Base-by-base conservation (phyloP, 257 asterid genomes). In the Thymus mandschuricus region DNA sequence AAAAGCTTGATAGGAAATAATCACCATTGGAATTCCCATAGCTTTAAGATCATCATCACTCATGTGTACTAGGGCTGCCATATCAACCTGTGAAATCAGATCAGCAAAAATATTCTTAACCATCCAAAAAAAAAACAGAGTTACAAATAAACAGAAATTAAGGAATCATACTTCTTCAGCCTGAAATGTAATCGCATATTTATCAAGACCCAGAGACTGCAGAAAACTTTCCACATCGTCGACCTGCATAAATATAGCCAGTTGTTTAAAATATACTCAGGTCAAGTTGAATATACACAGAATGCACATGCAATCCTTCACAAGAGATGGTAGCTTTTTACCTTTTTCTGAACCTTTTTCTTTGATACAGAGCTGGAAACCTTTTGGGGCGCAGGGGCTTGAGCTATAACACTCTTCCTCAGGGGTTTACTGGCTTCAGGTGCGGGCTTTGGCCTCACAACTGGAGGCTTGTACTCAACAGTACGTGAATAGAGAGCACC, bases 11-110 rank as follows among this genome's bases (percentile, higher is more conserved):
- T 34, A 51, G n/a, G 60, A 10, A 79, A 64, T 48, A 73, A 81
- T 79, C 69, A 95, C 99, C 99, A 95, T 95, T 59, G 99, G 99
- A 71, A 95, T 88, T 81, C 98, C 98, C 87, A 95, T 69, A 66
- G 96, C 97, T 85, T 92, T 95, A 56, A 95, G 97, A 84, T 95
- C 99, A 50, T 95, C 99, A 78, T 92, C 99, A 28, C 87, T 84
- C 99, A 95, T 95, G 84, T 95, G 98, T 70, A 88, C 68, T 27
- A 95, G 97, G 74, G 98, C 91, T 50, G 92, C 71, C 99, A 95
- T 92, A 86, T 95, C 99, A 70, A 95, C 96, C 99, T 95, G 87
- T 70, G 72, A 76, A 76, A 81, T 57, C 49, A 60, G 50, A 56
- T 55, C 54, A 51, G 10, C 66, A 3, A 11, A 58, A 69, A n/a